Percentiles rank a stretch among this genome's conserved stretches.
Conservation (phyloP, 2,329 filamentous ascomycete species). For the Curvularia lunata region DNA sequence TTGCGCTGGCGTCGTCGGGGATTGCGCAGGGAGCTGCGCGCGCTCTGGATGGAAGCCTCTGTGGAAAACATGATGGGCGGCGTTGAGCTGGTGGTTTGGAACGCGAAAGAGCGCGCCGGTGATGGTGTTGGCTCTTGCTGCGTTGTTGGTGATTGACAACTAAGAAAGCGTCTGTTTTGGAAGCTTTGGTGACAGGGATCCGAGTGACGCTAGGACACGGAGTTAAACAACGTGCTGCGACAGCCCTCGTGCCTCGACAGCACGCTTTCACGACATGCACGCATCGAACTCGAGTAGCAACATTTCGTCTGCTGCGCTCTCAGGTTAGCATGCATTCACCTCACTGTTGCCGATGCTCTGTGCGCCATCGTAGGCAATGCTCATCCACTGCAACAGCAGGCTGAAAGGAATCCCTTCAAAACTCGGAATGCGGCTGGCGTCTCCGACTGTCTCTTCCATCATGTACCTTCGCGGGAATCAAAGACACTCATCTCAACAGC, state of each 20-base stretch:
- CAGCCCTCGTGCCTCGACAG: neutral
- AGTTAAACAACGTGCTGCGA: constrained; percentile 16
- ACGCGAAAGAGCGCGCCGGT: constrained; percentile 43
- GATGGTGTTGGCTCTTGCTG: constrained; percentile 28
- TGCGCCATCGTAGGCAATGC: neutral
- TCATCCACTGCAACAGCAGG: neutral
- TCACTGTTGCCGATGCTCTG: neutral
- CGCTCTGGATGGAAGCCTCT: constrained; percentile 45
- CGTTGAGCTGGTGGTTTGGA: constrained; percentile 14
- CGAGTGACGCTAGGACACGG: constrained; percentile 11
- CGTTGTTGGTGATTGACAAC: constrained; percentile 27
- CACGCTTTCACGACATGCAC: neutral
- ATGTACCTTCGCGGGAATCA: neutral
- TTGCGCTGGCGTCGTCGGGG: constrained; percentile 55
- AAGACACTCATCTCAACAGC: neutral
- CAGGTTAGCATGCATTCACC: neutral
- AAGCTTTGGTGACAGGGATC: constrained; percentile 24
- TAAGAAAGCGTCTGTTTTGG: constrained; percentile 25
- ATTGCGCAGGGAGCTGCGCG: constrained; percentile 52
- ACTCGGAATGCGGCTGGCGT: neutral
- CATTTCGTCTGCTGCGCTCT: neutral
- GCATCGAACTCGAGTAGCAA: neutral
- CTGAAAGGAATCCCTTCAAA: neutral
- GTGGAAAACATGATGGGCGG: constrained; percentile 49
- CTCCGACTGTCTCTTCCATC: neutral